These are phyloP conservation scores for Ophiostoma sp. DNA, from an alignment of 2,329 filamentous ascomycete genomes.

Conservation along the genomic window DNA sequence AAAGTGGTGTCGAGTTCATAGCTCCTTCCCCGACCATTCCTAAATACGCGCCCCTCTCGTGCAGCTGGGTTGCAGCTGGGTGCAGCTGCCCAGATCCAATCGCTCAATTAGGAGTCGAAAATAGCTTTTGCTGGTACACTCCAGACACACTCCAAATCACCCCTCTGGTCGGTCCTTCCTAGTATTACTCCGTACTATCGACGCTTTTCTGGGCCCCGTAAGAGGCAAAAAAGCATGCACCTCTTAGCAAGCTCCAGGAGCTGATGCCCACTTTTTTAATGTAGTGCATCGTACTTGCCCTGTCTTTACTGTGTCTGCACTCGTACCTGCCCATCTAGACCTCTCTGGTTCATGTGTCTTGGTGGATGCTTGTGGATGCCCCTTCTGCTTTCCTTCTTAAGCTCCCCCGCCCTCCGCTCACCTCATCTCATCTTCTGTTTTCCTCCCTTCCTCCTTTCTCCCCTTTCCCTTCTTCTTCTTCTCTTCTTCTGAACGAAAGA, in stretches of 20 bases:
- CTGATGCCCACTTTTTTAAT: conserved; percentile 13
- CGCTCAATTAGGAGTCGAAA: conserved; percentile 22
- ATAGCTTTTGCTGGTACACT: neutral
- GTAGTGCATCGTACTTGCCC: conserved; percentile 1
- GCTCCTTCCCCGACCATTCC: conserved; percentile 14
- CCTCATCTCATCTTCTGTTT: conserved; percentile 3
- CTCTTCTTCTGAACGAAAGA: neutral
- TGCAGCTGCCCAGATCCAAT: conserved; percentile 19
- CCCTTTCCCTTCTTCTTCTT: neutral
- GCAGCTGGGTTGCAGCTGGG: neutral
- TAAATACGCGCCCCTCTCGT: neutral
- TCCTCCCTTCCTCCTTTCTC: neutral
- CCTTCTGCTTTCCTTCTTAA: conserved; percentile 16
- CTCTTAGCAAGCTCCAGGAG: conserved; percentile 13
- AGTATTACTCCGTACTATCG: neutral
- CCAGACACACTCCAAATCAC: neutral
- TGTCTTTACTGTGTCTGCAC: neutral
- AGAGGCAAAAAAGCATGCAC: conserved; percentile 17
- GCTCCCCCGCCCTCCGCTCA: conserved; percentile 7
- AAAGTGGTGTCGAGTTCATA: neutral
- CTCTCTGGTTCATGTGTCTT: neutral
- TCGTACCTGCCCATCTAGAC: conserved; percentile 13
- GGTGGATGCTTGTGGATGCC: neutral
- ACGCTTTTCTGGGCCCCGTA: neutral
- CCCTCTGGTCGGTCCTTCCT: neutral